Evolutionary conservation across 139 green algal species (phyloP), one percentile per base, ranked within the genome.

Genomic region (Chlorella ohadii): DNA sequence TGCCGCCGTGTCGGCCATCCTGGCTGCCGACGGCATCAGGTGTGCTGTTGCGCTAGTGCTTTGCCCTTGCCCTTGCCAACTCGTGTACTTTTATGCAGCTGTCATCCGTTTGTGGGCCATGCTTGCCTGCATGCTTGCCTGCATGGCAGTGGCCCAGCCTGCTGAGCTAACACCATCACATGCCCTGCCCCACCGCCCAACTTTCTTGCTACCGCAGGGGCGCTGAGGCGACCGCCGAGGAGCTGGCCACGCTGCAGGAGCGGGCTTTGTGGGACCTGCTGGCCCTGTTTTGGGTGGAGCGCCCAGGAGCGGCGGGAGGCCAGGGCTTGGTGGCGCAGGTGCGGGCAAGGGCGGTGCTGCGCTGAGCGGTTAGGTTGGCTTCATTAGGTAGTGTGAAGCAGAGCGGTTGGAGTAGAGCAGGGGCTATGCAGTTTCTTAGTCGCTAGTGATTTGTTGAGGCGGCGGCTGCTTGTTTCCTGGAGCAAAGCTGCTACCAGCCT

Each of bases 181-280:
- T n/a, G n/a, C n/a, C n/a, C n/a, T n/a, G n/a, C 33, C 34, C 6
- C 34, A 47, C 66, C 3, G 11, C 13, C 41, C 11, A 11, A 11
- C 44, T 16, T 55, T 6, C 44, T 11, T 55, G 44, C 44, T 59
- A 13, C 51, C 25, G 59, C 51, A 85, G 74, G 51, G 66, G 79
- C 55, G 31, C n/a, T 13, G 85, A 89, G 47, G 44, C 80, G 6
- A 61, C 31, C 1, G 39, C 23, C 17, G 80, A 87, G 9, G 80
- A 79, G 70, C 31, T 86, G 63, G 55, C 41, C 20, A 63, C 55
- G 20, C 56, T 87, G 44, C 70, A 91, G 51, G 86, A 89, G 85
- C 64, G 56, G 16, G 86, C 86, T 19, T 67, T 89, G 38, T 89
- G 86, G 86, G 83, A 89, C 38, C 72, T 89, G 56, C 47, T 88